These are phyloP conservation scores for Quillaja saponaria DNA, from an alignment of 306 rosid species.

Conservation along the genomic window DNA sequence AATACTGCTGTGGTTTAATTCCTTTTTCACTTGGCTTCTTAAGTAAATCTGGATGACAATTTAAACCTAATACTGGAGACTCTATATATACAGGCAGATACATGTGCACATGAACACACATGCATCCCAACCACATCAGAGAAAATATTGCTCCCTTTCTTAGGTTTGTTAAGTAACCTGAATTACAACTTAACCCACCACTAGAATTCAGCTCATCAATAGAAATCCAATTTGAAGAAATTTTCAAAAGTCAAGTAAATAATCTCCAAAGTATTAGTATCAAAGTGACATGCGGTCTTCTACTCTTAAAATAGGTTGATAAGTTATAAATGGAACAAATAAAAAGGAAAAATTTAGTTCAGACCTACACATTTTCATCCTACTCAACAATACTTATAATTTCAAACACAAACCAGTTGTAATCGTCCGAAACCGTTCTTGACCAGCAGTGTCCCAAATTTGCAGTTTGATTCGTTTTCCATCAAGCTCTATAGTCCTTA, in stretches of 20 bases:
- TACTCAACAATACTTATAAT: constrained; percentile 10
- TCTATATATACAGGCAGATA: too few species aligned
- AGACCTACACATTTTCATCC: neutral
- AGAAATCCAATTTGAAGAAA: too few species aligned
- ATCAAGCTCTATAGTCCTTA: constrained; percentile 96
- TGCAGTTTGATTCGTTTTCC: constrained; percentile 89
- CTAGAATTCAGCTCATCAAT: too few species aligned
- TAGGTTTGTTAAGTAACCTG: too few species aligned
- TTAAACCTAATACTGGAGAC: too few species aligned
- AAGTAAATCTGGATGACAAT: too few species aligned
- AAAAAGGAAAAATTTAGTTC: neutral
- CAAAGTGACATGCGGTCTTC: neutral
- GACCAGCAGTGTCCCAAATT: constrained; percentile 99
- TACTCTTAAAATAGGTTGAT: neutral
- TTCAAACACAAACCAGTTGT: constrained; percentile 74
- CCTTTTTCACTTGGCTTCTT: too few species aligned
- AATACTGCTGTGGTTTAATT: too few species aligned
- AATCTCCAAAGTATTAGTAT: neutral
- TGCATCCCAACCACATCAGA: neutral
- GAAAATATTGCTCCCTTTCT: constrained; percentile 2
- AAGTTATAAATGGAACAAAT: neutral
- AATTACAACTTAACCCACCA: too few species aligned
- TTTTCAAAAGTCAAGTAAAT: neutral
- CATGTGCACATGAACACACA: too few species aligned
- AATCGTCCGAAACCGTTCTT: constrained; percentile 90